Conservation (phyloP, 441 rosid genomes). For the Populus hybrid region DNA sequence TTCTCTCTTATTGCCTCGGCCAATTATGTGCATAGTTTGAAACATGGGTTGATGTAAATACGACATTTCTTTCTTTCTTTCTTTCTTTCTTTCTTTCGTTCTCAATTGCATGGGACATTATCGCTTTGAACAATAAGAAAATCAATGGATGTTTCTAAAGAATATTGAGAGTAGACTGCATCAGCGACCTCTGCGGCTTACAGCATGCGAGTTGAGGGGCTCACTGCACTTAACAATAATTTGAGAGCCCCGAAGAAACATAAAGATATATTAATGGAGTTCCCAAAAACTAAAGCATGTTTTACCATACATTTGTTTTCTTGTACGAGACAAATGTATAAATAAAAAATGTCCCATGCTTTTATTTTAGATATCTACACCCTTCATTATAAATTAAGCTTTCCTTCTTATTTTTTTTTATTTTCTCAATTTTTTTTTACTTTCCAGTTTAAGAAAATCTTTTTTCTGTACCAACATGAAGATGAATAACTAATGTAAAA, state of each 20-base stretch:
- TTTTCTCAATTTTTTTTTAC: too few relatives aligned
- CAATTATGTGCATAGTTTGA: background rate
- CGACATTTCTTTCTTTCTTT: too few relatives aligned
- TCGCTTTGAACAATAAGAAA: slow-evolving; percentile 7
- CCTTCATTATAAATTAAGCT: too few relatives aligned
- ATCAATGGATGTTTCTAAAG: slow-evolving; percentile 34
- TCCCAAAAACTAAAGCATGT: slow-evolving; percentile 3
- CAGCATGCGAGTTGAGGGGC: slow-evolving; percentile 29
- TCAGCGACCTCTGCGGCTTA: slow-evolving; percentile 22
- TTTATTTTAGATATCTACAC: too few relatives aligned
- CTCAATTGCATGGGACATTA: background rate
- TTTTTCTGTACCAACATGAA: background rate
- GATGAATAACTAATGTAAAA: too few relatives aligned
- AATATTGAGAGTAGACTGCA: slow-evolving; percentile 20
- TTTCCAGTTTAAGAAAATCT: too few relatives aligned
- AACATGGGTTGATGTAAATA: slow-evolving; percentile 8
- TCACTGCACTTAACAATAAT: slow-evolving; percentile 15
- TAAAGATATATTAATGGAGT: background rate
- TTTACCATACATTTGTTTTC: background rate
- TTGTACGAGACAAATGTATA: background rate
- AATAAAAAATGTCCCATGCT: slow-evolving; percentile 1
- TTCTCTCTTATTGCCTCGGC: background rate
- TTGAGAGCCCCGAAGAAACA: slow-evolving; percentile 1
- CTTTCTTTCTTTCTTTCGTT: background rate
- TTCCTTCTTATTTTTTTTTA: too few relatives aligned